phyloP scores from a whole-genome alignment of 352 stramenopile genomes.

The Globisporangium okanoganense region DNA sequence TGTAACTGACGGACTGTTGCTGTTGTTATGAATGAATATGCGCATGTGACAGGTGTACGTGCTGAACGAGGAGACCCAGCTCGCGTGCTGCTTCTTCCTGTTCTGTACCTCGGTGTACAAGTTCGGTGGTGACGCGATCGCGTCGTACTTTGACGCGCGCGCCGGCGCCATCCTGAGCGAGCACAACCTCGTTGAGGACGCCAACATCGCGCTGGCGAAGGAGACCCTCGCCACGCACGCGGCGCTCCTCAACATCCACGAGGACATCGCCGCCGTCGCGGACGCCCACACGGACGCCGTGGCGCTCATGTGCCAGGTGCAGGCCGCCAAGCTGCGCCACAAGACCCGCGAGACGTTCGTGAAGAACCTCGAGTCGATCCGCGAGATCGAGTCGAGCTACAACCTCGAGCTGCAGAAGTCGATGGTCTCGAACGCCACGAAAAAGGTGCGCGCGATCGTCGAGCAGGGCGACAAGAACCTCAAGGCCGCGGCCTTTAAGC shows the following conservation, averaged over 20 bases:
- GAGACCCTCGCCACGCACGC: conserved; percentile 81
- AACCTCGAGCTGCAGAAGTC: conserved; percentile 81
- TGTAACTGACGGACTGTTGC: conserved; percentile 5
- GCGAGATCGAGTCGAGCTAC: conserved; percentile 76
- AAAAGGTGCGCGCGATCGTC: conserved; percentile 66
- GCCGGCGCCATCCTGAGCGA: conserved; percentile 74
- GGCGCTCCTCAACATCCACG: conserved; percentile 80
- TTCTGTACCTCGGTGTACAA: conserved; percentile 86
- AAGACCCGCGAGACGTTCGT: conserved; percentile 87
- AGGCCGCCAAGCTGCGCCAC: conserved; percentile 83
- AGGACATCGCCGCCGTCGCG: conserved; percentile 74
- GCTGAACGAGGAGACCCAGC: conserved; percentile 82
- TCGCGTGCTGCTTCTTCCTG: conserved; percentile 82
- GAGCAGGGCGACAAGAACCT: conserved; percentile 82
- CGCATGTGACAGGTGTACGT: conserved; percentile 83
- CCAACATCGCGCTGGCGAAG: conserved; percentile 79
- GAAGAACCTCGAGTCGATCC: conserved; percentile 86
- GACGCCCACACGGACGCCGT: conserved; percentile 82
- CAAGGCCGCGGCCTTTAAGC: conserved; percentile 83
- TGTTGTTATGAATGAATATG: conserved; percentile 3
- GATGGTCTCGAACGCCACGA: conserved; percentile 72
- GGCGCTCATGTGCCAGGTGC: conserved; percentile 79
- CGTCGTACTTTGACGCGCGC: conserved; percentile 83
- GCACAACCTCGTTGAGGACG: conserved; percentile 83
- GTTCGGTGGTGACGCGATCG: conserved; percentile 77